These are phyloP conservation scores for Arthroderma sp. DNA, from an alignment of 2,329 filamentous ascomycete species.

Conservation along the genomic window DNA sequence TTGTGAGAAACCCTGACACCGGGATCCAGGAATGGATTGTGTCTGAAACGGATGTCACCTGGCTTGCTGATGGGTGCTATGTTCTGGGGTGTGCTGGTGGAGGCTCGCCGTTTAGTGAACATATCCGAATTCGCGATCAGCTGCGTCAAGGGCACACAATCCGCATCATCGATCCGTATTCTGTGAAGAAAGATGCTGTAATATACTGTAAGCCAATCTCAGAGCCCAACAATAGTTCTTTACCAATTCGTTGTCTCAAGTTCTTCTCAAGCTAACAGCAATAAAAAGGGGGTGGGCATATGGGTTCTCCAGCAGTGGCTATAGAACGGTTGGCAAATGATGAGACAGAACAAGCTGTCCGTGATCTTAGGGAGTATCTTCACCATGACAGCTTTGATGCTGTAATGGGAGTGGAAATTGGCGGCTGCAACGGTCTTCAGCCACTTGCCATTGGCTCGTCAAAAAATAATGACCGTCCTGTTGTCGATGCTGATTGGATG, in stretches of 20 bases:
- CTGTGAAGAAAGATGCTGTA: slow-evolving; percentile 35
- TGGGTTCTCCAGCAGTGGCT: slow-evolving; percentile 48
- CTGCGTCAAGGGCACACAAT: slow-evolving; percentile 31
- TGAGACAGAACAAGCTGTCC: slow-evolving; percentile 36
- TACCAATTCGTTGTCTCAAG: neutral
- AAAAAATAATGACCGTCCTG: slow-evolving; percentile 39
- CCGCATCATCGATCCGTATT: slow-evolving; percentile 31
- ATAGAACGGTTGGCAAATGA: slow-evolving; percentile 50
- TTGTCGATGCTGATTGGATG: slow-evolving; percentile 38
- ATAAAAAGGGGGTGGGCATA: slow-evolving; percentile 41
- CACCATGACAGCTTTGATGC: slow-evolving; percentile 38
- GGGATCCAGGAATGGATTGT: slow-evolving; percentile 30
- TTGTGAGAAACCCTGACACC: slow-evolving; percentile 22
- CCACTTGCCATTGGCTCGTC: slow-evolving; percentile 46
- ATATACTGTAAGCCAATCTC: slow-evolving; percentile 36
- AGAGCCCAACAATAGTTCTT: slow-evolving; percentile 14
- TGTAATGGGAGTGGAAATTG: slow-evolving; percentile 53
- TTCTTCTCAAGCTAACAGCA: neutral
- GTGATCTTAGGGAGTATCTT: slow-evolving; percentile 44
- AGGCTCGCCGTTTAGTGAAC: slow-evolving; percentile 36
- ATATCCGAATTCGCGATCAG: slow-evolving; percentile 33
- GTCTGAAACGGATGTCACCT: slow-evolving; percentile 35
- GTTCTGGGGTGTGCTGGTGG: slow-evolving; percentile 40
- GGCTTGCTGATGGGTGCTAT: slow-evolving; percentile 38
- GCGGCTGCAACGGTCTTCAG: slow-evolving; percentile 53